Evolutionary conservation across 2,329 filamentous ascomycete species (phyloP), one percentile per base, ranked within the genome.

Genomic region (Diaporthe longicolla): DNA sequence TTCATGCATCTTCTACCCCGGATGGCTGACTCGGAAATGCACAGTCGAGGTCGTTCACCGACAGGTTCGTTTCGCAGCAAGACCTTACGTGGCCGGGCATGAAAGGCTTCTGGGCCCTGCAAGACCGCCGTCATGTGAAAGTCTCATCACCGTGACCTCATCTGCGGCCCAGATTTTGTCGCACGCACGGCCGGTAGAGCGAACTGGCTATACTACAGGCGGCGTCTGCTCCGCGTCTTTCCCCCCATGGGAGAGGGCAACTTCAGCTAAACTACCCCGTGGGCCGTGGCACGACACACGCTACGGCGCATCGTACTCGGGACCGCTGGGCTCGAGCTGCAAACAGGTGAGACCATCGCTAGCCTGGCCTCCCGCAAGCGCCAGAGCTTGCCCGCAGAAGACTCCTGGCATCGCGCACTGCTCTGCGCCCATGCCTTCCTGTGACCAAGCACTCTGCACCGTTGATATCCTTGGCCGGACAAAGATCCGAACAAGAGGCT

Each of bases 81-180:
- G 32, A 66, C 37, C 61, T 66, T 66, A 52, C 63, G 45, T 66
- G 63, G 63, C 63, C 61, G 63, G 63, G 45, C 48, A 40, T 68
- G 63, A 68, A 68, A 68, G 63, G 63, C 40, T 65, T 37, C 40
- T 65, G n/a, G n/a, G 48, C 48, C 24, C 48, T 24, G 43, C 40
- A 32, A 35, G 24, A 43, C 19, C 63, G 32, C 63, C 63, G 32
- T 54, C 63, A 54, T 68, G 63, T 68, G 63, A 68, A 68, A 68
- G 63, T 54, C 48, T 17, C 48, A 52, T 45, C 63, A 54, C 29
- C 21, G 63, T 68, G 63, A 68, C 48, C 48, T 68, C 63, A 68
- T 40, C 21, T 40, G 63, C 61, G 48, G n/a, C 63, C 32, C 32
- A 48, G 13, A 54, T 8, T 50, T 21, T 29, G 32, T 68, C 21